A percentile compares a stretch with the other conserved stretches of the same genome.
phyloP scores from a whole-genome alignment of 2,329 filamentous ascomycete species.

The Graphilbum fragrans region DNA sequence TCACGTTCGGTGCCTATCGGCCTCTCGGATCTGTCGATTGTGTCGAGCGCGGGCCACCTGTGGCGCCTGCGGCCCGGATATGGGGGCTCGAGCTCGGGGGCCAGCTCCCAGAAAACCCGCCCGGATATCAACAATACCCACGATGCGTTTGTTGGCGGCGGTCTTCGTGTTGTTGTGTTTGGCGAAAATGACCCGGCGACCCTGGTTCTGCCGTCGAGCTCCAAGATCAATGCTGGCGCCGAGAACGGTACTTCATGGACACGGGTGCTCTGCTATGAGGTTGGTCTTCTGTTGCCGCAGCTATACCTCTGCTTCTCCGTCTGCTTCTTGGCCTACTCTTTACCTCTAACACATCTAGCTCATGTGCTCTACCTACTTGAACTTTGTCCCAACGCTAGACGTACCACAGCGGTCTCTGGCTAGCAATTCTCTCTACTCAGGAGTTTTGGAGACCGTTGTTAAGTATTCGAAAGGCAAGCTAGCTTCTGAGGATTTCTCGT shows the following conservation, averaged over 20 bases:
- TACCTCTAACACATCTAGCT: conserved; percentile 22
- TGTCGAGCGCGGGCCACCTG: conserved; percentile 9
- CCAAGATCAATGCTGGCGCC: conserved; percentile 9
- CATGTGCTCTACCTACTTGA: conserved; percentile 30
- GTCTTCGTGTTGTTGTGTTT: conserved; percentile 38
- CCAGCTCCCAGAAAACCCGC: too few species aligned
- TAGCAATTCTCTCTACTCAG: conserved; percentile 41
- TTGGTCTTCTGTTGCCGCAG: conserved; percentile 14
- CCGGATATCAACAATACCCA: conserved; percentile 2
- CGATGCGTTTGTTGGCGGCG: conserved; percentile 12
- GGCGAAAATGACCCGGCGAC: conserved; percentile 36
- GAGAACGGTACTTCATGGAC: conserved; percentile 28
- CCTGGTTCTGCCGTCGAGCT: conserved; percentile 3
- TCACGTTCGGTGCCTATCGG: conserved; percentile 10
- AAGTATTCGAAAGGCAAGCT: conserved; percentile 18
- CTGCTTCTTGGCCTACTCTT: not conserved
- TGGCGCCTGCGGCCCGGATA: conserved; percentile 8
- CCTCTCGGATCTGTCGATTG: conserved; percentile 9
- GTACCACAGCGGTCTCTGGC: conserved; percentile 27
- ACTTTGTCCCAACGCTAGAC: conserved; percentile 25
- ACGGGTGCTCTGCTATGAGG: conserved; percentile 34
- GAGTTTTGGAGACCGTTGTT: conserved; percentile 22
- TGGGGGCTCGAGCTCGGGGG: not conserved
- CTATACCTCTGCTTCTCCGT: not conserved
- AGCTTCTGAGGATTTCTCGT: conserved; percentile 30